Evolutionary conservation across 345 rosid species (phyloP).

Genomic region (Dipteronia sinensis): DNA sequence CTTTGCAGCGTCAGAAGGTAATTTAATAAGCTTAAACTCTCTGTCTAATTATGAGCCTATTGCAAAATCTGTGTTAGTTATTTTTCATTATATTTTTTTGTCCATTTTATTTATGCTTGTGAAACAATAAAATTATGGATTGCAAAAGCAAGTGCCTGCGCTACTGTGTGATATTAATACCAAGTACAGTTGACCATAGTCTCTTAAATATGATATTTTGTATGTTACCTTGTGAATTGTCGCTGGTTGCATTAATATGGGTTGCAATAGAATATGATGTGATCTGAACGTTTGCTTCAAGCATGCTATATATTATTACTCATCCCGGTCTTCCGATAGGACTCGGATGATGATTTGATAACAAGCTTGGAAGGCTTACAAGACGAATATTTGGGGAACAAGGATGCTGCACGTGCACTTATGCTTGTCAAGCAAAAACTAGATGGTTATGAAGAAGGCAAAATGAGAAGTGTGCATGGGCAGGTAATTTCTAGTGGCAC

Average conservation of each 20-base stretch:
- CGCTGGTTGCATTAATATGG: background rate
- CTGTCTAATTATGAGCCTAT: background rate
- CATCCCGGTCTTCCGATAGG: conserved; percentile 43
- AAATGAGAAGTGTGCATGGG: conserved; percentile 88
- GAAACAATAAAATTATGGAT: background rate
- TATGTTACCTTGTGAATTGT: background rate
- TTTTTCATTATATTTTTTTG: too few relatives aligned
- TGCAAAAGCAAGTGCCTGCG: background rate
- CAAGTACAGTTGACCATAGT: too few relatives aligned
- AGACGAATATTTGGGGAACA: conserved; percentile 85
- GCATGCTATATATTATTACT: background rate
- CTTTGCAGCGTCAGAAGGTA: conserved; percentile 99
- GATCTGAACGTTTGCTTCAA: too few relatives aligned
- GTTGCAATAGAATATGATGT: background rate
- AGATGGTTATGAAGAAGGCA: conserved; percentile 98
- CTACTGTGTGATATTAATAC: background rate
- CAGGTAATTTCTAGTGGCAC: conserved; percentile 55
- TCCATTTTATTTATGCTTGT: too few relatives aligned
- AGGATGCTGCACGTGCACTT: conserved; percentile 91
- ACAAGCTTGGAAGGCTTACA: conserved; percentile 64
- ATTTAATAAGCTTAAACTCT: conserved; percentile 18
- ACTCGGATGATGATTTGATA: conserved; percentile 66
- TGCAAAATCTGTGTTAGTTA: too few relatives aligned
- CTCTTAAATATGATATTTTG: background rate
- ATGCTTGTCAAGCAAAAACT: conserved; percentile 93